These are phyloP conservation scores for Lithohypha guttulata DNA, from an alignment of 2,329 filamentous ascomycete genomes.

Conservation along the genomic window DNA sequence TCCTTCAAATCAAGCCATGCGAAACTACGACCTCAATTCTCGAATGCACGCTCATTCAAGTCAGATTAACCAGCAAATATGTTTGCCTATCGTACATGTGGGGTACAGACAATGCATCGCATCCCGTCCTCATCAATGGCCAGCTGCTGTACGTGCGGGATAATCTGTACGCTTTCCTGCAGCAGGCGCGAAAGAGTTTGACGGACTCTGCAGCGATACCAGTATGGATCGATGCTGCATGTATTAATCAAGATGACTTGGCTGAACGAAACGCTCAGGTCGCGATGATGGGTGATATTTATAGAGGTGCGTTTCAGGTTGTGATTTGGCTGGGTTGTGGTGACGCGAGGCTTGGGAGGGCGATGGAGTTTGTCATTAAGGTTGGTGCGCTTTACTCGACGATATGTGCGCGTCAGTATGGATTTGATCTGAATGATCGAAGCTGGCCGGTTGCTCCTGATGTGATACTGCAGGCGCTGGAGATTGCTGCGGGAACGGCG, in stretches of 20 bases:
- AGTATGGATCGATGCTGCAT: slow-evolving; percentile 24
- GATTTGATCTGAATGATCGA: too few species aligned
- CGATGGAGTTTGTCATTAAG: too few species aligned
- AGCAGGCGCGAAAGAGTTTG: background rate
- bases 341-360: too few species aligned
- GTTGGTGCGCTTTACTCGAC: too few species aligned
- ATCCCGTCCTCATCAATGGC: slow-evolving; percentile 8
- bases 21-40: too few species aligned
- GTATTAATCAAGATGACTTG: slow-evolving; percentile 16
- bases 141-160: slow-evolving; percentile 5
- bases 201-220: slow-evolving; percentile 29
- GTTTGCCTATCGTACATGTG: slow-evolving; percentile 11
- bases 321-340: slow-evolving; percentile 14
- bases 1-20: too few species aligned
- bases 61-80: too few species aligned
- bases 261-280: slow-evolving; percentile 15
- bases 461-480: background rate
- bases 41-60: too few species aligned
- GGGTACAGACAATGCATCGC: slow-evolving; percentile 2
- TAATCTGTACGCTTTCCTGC: slow-evolving; percentile 9
- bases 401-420: background rate
- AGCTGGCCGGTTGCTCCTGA: slow-evolving; percentile 1
- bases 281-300: slow-evolving; percentile 15
- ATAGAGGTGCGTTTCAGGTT: slow-evolving; percentile 8
- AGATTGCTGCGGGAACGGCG: background rate